These are phyloP conservation scores for Emericellopsis terricola DNA, from an alignment of 495 filamentous ascomycete species.

Conservation along the genomic window DNA sequence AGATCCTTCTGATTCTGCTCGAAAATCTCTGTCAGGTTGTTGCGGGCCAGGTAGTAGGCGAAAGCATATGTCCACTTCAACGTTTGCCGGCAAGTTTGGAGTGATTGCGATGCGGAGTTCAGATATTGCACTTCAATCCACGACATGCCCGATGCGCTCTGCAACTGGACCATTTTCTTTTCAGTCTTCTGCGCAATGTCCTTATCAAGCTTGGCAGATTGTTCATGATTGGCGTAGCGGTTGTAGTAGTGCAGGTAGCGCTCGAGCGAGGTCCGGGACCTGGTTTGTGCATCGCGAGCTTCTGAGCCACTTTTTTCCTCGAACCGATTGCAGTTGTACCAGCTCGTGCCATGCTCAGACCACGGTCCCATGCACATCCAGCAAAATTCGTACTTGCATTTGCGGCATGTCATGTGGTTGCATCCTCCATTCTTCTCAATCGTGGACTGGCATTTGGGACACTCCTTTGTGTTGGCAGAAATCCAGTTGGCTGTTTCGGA, in stretches of 20 bases:
- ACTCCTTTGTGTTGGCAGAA: conserved; percentile 96
- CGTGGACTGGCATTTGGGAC: conserved; percentile 84
- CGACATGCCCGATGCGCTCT: conserved; percentile 82
- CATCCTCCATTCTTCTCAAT: conserved; percentile 99
- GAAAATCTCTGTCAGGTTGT: conserved; percentile 93
- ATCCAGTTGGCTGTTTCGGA: conserved; percentile 99
- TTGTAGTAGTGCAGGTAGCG: conserved; percentile 98
- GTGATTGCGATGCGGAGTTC: conserved; percentile 74
- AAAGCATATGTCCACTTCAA: conserved; percentile 99
- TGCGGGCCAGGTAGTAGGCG: conserved; percentile 85
- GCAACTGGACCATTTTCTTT: conserved; percentile 95
- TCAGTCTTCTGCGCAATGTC: conserved; percentile 92
- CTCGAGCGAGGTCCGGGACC: conserved; percentile 74
- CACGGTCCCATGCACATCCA: conserved; percentile 99
- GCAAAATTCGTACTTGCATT: conserved; percentile 97
- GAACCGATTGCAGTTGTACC: conserved; percentile 97
- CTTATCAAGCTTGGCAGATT: conserved; percentile 91
- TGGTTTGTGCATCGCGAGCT: conserved; percentile 77
- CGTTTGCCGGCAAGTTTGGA: conserved; percentile 91
- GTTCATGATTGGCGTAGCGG: conserved; percentile 95
- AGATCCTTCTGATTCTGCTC: conserved; percentile 98
- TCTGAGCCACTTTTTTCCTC: conserved; percentile 89
- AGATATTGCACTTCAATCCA: conserved; percentile 99
- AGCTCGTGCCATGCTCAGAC: conserved; percentile 98
- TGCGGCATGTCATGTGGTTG: conserved; percentile 98